A percentile compares a stretch with the other conserved stretches of the same genome.
Evolutionary conservation across 176 grass and related monocot genomes (phyloP).

Genomic region (Triticum aestivum): DNA sequence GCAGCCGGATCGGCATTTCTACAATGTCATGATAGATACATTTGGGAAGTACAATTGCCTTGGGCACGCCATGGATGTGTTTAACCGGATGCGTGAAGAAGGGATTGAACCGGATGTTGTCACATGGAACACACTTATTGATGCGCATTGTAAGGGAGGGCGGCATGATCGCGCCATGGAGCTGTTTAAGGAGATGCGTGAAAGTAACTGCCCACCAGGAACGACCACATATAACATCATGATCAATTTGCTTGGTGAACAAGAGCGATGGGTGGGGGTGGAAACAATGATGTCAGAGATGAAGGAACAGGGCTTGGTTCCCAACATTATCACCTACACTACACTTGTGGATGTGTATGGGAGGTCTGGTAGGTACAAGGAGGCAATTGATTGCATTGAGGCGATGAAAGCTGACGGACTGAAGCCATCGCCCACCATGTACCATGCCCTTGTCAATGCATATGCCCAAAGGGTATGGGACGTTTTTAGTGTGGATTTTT

Average conservation of each 20-base stretch:
- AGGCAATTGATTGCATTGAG: conserved; percentile 89
- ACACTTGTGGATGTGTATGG: conserved; percentile 97
- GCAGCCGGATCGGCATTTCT: conserved; percentile 87
- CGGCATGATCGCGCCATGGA: conserved; percentile 69
- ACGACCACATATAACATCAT: conserved; percentile 92
- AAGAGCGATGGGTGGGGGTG: conserved; percentile 58
- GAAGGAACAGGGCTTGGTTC: conserved; percentile 72
- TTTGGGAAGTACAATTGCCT: conserved; percentile 96
- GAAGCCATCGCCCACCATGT: conserved; percentile 79
- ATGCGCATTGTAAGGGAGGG: conserved; percentile 75
- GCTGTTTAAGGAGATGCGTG: conserved; percentile 82
- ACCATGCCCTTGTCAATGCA: conserved; percentile 93
- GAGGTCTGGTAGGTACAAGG: conserved; percentile 74
- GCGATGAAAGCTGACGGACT: conserved; percentile 79
- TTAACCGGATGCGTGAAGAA: conserved; percentile 74
- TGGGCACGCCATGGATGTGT: conserved; percentile 80
- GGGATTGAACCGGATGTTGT: conserved; percentile 80
- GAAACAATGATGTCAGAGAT: conserved; percentile 67
- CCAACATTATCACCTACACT: conserved; percentile 86
- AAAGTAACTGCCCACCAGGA: conserved; percentile 56
- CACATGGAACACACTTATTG: conserved; percentile 91
- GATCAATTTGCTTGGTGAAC: conserved; percentile 84
- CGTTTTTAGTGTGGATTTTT: neutral
- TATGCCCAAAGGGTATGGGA: conserved; percentile 81
- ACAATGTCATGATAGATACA: conserved; percentile 94